Evolutionary conservation across 768 basidiomycete species (phyloP).

Genomic region (Gloeopeniophorella convolvens): DNA sequence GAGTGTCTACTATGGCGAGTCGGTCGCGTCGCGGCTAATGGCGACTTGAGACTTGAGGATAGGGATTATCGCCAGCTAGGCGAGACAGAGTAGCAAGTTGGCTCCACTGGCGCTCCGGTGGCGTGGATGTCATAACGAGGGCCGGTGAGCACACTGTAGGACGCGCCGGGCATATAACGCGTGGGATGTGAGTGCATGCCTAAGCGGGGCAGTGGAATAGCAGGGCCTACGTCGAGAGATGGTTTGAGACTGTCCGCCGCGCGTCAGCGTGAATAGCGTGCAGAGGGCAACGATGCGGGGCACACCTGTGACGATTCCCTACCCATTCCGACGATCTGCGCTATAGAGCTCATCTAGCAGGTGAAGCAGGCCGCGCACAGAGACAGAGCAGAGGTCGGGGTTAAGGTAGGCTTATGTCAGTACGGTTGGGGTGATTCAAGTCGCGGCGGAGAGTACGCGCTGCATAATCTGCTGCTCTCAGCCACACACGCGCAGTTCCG

Average conservation of each 20-base stretch:
- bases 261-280: neutral
- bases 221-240: slow-evolving; percentile 75
- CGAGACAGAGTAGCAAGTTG: too few relatives aligned
- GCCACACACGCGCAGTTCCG: too few relatives aligned
- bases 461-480: slow-evolving; percentile 10
- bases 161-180: slow-evolving; percentile 91
- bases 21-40: too few relatives aligned
- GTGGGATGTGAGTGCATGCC: slow-evolving; percentile 44
- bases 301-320: slow-evolving; percentile 71
- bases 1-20: too few relatives aligned
- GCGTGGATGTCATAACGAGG: too few relatives aligned
- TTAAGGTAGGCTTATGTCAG: slow-evolving; percentile 70
- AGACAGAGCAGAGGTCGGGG: slow-evolving; percentile 56
- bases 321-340: slow-evolving; percentile 39
- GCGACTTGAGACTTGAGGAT: too few relatives aligned
- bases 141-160: slow-evolving; percentile 93
- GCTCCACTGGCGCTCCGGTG: too few relatives aligned
- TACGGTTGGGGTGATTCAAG: slow-evolving; percentile 61
- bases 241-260: slow-evolving; percentile 68
- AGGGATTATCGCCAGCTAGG: too few relatives aligned
- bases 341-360: slow-evolving; percentile 56
- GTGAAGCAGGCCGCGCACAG: slow-evolving; percentile 62
- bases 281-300: slow-evolving; percentile 11
- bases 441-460: slow-evolving; percentile 43
- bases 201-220: slow-evolving; percentile 10